Evolutionary conservation across 805 yeast genomes (phyloP), one percentile per base, ranked within the genome.

Genomic region (Peterozyma toletana): DNA sequence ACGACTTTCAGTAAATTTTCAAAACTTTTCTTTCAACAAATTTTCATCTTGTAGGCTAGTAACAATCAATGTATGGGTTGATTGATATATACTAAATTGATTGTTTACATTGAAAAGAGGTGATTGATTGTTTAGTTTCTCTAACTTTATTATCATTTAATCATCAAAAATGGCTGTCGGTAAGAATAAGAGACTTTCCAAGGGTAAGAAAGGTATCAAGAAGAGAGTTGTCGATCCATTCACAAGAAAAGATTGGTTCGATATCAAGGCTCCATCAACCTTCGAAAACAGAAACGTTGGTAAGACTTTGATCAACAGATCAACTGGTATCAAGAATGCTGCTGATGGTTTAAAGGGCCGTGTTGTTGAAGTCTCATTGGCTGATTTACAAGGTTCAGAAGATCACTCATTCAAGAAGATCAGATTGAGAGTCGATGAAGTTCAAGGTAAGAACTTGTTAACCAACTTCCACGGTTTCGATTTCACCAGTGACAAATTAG

Each of bases 381-480:
- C 97, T 63, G 98, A 91, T 74, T 82, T 91, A 67, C 97, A 91
- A 78, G 96, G 96, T 66, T 87, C 95, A 65, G 98, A 91, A 80
- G 98, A 91, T 78, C 96, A 90, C 82, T 83, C 97, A 55, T 85
- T 83, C 87, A 91, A 95, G 83, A 89, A 91, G 78, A 77, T 91
- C 68, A 87, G 85, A 76, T 86, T 91, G 75, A 89, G 97, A 78
- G 96, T 91, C 62, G 98, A 90, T 66, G 98, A 91, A 78, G 96
- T 90, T 61, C 96, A 91, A 78, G 98, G 97, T 77, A 87, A 88
- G 79, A 89, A 90, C 84, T 80, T 90, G 67, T 80, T 90, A 71
- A 90, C 98, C 80, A 91, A 91, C 95, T 91, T 90, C 95, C 97
- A 90, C 81, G 98, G 98, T 66, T 74, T 91, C 74, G 95, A 89